These are phyloP conservation scores for Clathrus columnatus DNA, from an alignment of 768 basidiomycete genomes.

Conservation along the genomic window DNA sequence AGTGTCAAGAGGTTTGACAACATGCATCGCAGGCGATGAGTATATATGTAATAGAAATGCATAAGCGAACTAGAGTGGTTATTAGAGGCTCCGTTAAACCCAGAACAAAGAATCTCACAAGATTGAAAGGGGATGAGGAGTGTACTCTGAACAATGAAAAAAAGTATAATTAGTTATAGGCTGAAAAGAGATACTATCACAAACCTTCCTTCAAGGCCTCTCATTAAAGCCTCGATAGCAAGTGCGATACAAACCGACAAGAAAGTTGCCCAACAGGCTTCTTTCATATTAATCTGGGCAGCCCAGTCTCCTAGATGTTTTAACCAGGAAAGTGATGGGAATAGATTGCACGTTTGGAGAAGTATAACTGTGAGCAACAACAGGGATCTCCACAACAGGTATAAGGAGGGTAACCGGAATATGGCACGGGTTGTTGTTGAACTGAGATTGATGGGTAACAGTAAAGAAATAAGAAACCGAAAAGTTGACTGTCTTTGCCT, in stretches of 20 bases:
- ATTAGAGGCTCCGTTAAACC: constrained; percentile 3
- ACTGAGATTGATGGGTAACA: constrained; percentile 61
- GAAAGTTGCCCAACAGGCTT: constrained; percentile 71
- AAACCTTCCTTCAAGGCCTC: constrained; percentile 54
- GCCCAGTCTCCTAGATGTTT: constrained; percentile 37
- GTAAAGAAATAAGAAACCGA: constrained; percentile 23
- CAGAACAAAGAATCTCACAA: constrained; percentile 36
- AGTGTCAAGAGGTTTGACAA: constrained; percentile 21
- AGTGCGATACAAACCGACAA: constrained; percentile 57
- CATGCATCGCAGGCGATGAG: constrained; percentile 54
- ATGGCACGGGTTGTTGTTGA: constrained; percentile 48
- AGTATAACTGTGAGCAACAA: constrained; percentile 50
- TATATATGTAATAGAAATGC: constrained; percentile 70
- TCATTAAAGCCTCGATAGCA: constrained; percentile 55
- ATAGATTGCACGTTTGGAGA: constrained; percentile 43
- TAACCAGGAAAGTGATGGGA: constrained; percentile 27
- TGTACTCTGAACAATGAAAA: constrained; percentile 1
- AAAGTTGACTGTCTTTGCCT: constrained; percentile 15
- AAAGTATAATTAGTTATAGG: background rate
- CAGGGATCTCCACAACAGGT: constrained; percentile 48
- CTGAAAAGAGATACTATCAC: constrained; percentile 26
- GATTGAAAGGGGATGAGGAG: constrained; percentile 47
- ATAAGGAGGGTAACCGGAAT: constrained; percentile 57
- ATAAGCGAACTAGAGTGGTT: constrained; percentile 51
- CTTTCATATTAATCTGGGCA: constrained; percentile 41